Evolutionary conservation across 352 stramenopile genomes (phyloP).

Genomic region (Phytophthora meadii): DNA sequence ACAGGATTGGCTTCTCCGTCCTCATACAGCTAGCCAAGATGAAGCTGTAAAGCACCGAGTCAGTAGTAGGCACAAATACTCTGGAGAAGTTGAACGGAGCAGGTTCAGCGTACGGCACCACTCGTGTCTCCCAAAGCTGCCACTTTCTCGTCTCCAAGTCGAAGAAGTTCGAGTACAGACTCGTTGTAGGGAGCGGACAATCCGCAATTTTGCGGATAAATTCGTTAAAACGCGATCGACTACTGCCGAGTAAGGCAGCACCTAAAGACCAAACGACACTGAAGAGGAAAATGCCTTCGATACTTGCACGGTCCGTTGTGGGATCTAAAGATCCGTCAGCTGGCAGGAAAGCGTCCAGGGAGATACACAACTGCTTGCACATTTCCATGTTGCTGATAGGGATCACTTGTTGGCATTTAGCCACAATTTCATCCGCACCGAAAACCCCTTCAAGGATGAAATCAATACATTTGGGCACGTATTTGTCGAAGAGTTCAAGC

Average conservation of each 20-base stretch:
- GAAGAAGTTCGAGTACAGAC: slow-evolving; percentile 92
- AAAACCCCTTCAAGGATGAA: slow-evolving; percentile 94
- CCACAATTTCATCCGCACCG: slow-evolving; percentile 88
- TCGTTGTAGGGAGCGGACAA: slow-evolving; percentile 76
- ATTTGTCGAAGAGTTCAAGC: slow-evolving; percentile 95
- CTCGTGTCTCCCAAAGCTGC: slow-evolving; percentile 88
- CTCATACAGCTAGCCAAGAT: slow-evolving; percentile 90
- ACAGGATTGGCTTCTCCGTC: slow-evolving; percentile 90
- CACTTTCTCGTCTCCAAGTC: slow-evolving; percentile 91
- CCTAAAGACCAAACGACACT: slow-evolving; percentile 94
- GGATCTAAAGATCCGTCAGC: slow-evolving; percentile 53
- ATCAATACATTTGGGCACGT: slow-evolving; percentile 91
- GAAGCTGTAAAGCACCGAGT: slow-evolving; percentile 95
- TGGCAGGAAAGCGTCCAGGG: slow-evolving; percentile 91
- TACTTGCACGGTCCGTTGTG: slow-evolving; percentile 52
- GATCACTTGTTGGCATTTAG: slow-evolving; percentile 93
- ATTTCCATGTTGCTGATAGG: slow-evolving; percentile 95
- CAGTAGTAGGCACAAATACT: slow-evolving; percentile 96
- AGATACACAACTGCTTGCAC: slow-evolving; percentile 95
- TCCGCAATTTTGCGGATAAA: slow-evolving; percentile 91
- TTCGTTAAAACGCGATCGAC: slow-evolving; percentile 87
- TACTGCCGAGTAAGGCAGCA: slow-evolving; percentile 83
- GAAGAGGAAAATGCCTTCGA: slow-evolving; percentile 95
- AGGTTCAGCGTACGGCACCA: slow-evolving; percentile 92
- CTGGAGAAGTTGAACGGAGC: slow-evolving; percentile 94